Base-by-base conservation (phyloP, 108 stramenopile genomes). In the Chaetoceros muelleri region DNA sequence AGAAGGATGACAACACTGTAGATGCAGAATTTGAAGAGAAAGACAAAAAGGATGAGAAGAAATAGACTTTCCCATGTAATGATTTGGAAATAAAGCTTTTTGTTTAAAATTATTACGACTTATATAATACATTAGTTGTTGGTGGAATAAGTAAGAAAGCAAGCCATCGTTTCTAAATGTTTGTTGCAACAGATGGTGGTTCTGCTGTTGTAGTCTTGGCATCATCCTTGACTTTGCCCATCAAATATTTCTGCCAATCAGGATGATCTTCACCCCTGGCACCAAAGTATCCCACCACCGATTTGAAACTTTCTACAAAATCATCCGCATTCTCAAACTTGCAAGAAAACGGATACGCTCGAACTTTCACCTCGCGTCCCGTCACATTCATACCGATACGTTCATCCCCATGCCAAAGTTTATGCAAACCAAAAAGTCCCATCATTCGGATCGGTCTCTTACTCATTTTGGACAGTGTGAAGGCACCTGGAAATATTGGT, bases 11-110 rank as follows among this genome's bases (percentile, higher is more conserved):
- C 47, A 82, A 88, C 40, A 95, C 92, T 18, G 89, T 94, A 21
- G 97, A 97, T 61, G 96, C 95, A 28, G 96, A 96, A 50, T 96
- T 86, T 56, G 76, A 82, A 59, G 95, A 96, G 63, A 94, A 95
- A 74, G 72, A 83, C 47, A 80, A 89, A 16, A 73, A 81, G 24
- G 75, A 78, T 30, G 69, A 80, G 71, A 81, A 87, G 78, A 74
- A 81, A 61, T 61, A 61, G 53, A 61, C n/a, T n/a, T n/a, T n/a
- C n/a, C n/a, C n/a, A n/a, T n/a, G n/a, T n/a, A n/a, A n/a, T n/a
- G n/a, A n/a, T n/a, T n/a, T n/a, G n/a, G n/a, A n/a, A n/a, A n/a
- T n/a, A n/a, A n/a, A n/a, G n/a, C n/a, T n/a, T n/a, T n/a, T n/a
- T n/a, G n/a, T n/a, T n/a, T n/a, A n/a, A n/a, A n/a, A n/a, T n/a